Conservation (phyloP, 495 filamentous ascomycete species). For the Penicillium desertorum region DNA sequence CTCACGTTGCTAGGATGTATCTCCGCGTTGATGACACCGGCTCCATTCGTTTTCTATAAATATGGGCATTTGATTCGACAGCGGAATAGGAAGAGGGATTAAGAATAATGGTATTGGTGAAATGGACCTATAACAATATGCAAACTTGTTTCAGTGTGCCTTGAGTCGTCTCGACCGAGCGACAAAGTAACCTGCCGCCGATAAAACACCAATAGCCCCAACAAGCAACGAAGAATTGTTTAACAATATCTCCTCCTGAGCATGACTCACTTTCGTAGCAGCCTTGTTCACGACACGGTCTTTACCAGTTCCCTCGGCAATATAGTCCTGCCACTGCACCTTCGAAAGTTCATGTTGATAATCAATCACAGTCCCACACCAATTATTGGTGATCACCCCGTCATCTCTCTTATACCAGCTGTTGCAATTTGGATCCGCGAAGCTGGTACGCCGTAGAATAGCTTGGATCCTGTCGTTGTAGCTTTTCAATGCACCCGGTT, state of each 20-base stretch:
- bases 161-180: conserved; percentile 10
- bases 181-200: conserved; percentile 17
- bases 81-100: no score
- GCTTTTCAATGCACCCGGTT: conserved; percentile 29
- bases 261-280: conserved; percentile 39
- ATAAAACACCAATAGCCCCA: conserved; percentile 33
- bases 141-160: background rate
- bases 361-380: conserved; percentile 49
- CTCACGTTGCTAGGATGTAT: no score
- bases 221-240: conserved; percentile 34
- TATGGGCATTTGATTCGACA: no score
- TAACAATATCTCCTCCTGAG: conserved; percentile 45
- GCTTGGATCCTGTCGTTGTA: conserved; percentile 52
- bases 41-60: no score
- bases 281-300: conserved; percentile 32
- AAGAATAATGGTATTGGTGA: no score
- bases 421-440: conserved; percentile 55
- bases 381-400: conserved; percentile 58
- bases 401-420: conserved; percentile 57
- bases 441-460: conserved; percentile 41
- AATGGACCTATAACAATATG: background rate
- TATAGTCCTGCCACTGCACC: conserved; percentile 52
- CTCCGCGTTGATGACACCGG: no score
- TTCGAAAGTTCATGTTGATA: conserved; percentile 48
- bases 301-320: conserved; percentile 38